Evolutionary conservation across 306 rosid genomes (phyloP).

Genomic region (cucumber (Cucumis sativus)): Cucumber_9930_V3 NC_026658.2:25592501-25593000

Average conservation of each 20-base stretch:
- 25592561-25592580: too few species aligned
- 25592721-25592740: constrained; percentile 57
- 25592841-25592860: constrained; percentile 74
- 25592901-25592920: constrained; percentile 96
- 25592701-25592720: constrained; percentile 79
- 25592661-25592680: neutral
- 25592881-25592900: constrained; percentile 89
- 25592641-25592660: too few species aligned
- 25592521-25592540: too few species aligned
- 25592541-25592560: too few species aligned
- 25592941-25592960: constrained; percentile 73
- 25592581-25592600: too few species aligned
- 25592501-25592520: too few species aligned
- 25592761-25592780: constrained; percentile 96
- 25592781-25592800: constrained; percentile 49
- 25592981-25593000: constrained; percentile 59
- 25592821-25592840: constrained; percentile 70
- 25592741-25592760: constrained; percentile 85
- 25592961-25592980: constrained; percentile 67
- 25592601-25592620: too few species aligned
- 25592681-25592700: constrained; percentile 89
- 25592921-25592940: constrained; percentile 91
- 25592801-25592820: constrained; percentile 86
- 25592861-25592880: constrained; percentile 96
- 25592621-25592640: too few species aligned